Evolutionary conservation across 75 land plant species (phyloP), one percentile per base, ranked within the genome.

Genomic region (Picea glauca): DNA sequence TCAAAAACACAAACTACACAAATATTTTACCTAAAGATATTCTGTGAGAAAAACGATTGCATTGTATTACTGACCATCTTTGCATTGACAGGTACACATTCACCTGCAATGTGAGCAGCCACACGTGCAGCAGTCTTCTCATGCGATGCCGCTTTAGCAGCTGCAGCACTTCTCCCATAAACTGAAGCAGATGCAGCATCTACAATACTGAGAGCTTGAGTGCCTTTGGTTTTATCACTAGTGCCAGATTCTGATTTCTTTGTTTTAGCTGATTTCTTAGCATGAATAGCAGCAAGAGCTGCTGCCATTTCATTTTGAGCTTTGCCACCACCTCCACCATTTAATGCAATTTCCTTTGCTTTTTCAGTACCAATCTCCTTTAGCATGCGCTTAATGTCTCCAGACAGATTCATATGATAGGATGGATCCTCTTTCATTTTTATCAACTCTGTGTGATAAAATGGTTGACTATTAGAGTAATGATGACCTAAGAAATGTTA

Each of bases 111-210:
- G 80, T 96, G 99, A 82, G 93, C 85, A 40, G 97, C 97, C 59
- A 96, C 89, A 35, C 97, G 88, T 46, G 99, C 98, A 68, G 91
- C 97, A 58, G 95, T 85, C 82, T 94, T 96, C 62, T 94, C 98
- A 84, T 78, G 76, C 20, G 94, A 35, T 18, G 83, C 87, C 61
- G 97, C 86, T 81, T 90, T 94, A 26, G 98, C 99, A 58, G 99
- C 91, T 62, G 86, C 93, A 67, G 94, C 97, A 81, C 94, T 90
- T 88, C 98, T 89, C 64, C 99, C 99, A 85, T 90, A 85, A 12
- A 94, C 92, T 65, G 99, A 81, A 76, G 99, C 99, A 79, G 99
- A 96, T 40, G 99, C 99, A 67, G 92, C 92, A 90, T 96, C 99
- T 11, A 96, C 99, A 72, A 96, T 83, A 82, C 99, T 94, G 62